Base-by-base conservation (phyloP, 140 eudicot species). In the Bidens hawaiensis region DNA sequence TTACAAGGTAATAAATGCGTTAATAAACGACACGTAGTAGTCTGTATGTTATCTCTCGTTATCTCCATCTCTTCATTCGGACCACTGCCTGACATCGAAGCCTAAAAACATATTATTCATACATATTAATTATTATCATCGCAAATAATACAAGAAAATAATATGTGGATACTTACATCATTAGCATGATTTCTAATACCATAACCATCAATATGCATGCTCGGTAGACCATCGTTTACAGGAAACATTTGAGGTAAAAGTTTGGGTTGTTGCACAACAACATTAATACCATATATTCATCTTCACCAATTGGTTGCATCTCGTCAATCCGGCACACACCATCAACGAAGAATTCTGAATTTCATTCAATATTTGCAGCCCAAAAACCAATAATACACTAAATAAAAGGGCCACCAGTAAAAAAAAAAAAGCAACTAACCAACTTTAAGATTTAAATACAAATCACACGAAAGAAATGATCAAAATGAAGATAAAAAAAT, bases 311-410 rank as follows among this genome's bases (percentile, higher is more conserved):
- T 47, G 53, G 76, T 65, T 60, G 81, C 50, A 26, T 75, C 18
- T 80, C 81, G 60, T 86, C 90, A 4, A 82, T 55, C 62, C 82
- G 63, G 90, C 95, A 86, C 5, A 76, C 69, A 65, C 82, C 89
- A 62, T 86, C 95, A 38, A 86, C 90, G 57, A 86, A 66, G 81
- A 80, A 86, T 66, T 81, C n/a, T 86, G 73, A 68, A 86, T 90
- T 86, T 78, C 73, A 80, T 40, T 47, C 43, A 30, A 57, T 26
- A 58, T 62, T 68, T 62, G 27, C 15, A 50, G 8, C 8, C 40
- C 16, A 12, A 34, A 27, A 30, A 45, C n/a, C n/a, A n/a, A n/a
- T n/a, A n/a, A n/a, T n/a, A n/a, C n/a, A n/a, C n/a, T n/a, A n/a
- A n/a, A n/a, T n/a, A n/a, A n/a, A n/a, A n/a, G n/a, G n/a, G n/a